Evolutionary conservation across 257 asterid species (phyloP), one percentile per base, ranked within the genome.

Genomic region (Jaltomata sinuosa): DNA sequence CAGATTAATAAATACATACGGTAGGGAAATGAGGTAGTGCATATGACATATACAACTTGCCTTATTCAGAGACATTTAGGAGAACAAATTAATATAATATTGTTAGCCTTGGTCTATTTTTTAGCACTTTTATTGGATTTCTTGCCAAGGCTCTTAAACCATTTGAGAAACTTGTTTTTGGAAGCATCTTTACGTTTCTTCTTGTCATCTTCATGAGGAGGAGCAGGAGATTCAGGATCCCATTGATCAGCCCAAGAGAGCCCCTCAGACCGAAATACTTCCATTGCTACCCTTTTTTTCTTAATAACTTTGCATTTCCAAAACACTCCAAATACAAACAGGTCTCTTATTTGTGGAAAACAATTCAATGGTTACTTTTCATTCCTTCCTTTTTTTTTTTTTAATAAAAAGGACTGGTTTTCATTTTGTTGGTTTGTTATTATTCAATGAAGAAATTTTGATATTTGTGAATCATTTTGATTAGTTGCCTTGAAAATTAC

Each of bases 221-320:
- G 84, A 25, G 94, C 91, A 11, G 89, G 79, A 50, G 98, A 97
- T 32, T 94, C 91, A 6, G 98, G 98, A 82, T 92, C 98, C 99
- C 99, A 95, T 55, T 95, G 98, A 79, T 95, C 99, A 9, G 99
- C 98, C 99, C 99, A 95, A 12, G 98, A 93, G 29, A 89, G 87
- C 85, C 97, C 99, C 11, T 91, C 91, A 5, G 97, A 84, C 57
- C 86, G 84, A 86, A 90, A 92, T 36, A 91, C 50, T 85, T 93
- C 97, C 98, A 94, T 93, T 47, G 59, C 84, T 72, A 34, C 49
- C 57, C 50, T 5, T n/a, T 31, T 12, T n/a, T 55, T 25, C 21
- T 38, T 49, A 25, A 76, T 49, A 25, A 76, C 3, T 47, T 76
- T 76, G 81, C 42, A 76, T 76, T 76, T 76, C 8, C 36, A 67